phyloP scores from a whole-genome alignment of 306 rosid genomes.

The Neltuma alba region DNA sequence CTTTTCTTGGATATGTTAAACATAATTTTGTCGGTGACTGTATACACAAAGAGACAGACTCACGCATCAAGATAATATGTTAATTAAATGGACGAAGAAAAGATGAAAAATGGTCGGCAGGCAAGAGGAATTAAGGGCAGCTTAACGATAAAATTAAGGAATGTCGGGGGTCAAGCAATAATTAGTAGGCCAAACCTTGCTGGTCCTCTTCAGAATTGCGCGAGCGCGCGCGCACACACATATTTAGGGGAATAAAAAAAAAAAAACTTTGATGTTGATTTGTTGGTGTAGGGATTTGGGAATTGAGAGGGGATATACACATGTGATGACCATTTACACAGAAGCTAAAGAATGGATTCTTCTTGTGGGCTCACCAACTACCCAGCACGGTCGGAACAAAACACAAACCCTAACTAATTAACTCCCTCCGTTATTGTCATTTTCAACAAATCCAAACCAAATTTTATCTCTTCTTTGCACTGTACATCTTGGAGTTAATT shows the following conservation, averaged over 20 bases:
- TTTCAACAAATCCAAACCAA: constrained; percentile 34
- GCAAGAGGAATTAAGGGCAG: constrained; percentile 37
- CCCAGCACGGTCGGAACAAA: constrained; percentile 74
- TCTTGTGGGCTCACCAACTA: constrained; percentile 44
- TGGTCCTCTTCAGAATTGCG: constrained; percentile 65
- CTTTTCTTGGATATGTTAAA: constrained; percentile 17
- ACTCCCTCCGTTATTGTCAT: constrained; percentile 33
- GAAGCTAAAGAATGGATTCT: constrained; percentile 44
- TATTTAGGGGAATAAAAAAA: not conserved
- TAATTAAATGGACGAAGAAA: constrained; percentile 5
- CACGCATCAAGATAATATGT: not conserved
- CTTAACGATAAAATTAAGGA: constrained; percentile 48
- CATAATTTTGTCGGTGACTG: constrained; percentile 7
- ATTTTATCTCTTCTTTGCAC: constrained; percentile 37
- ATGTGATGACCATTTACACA: constrained; percentile 21
- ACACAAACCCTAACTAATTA: constrained; percentile 49
- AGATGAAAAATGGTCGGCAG: constrained; percentile 46
- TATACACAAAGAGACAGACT: not conserved
- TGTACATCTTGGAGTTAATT: not conserved
- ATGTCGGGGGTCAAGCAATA: constrained; percentile 61
- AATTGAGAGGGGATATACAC: constrained; percentile 16
- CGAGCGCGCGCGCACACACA: too few relatives aligned
- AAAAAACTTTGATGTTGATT: constrained; percentile 48
- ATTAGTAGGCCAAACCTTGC: constrained; percentile 59
- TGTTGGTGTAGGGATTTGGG: constrained; percentile 29